These are phyloP conservation scores for Scedosporium minutisporum DNA, from an alignment of 2,329 filamentous ascomycete genomes.

Conservation along the genomic window DNA sequence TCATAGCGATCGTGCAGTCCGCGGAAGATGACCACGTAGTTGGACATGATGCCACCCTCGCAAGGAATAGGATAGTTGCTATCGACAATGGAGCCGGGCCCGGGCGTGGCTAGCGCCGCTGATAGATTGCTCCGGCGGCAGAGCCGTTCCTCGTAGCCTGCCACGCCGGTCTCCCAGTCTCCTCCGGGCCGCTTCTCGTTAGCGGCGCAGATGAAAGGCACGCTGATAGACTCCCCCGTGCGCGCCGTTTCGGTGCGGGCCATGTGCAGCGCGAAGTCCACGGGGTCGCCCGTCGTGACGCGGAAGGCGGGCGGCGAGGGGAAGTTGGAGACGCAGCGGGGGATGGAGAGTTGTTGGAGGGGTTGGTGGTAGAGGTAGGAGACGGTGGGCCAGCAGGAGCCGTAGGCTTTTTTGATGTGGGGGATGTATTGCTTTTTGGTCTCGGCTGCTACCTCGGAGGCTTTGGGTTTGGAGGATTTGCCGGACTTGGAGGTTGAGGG, in stretches of 20 bases:
- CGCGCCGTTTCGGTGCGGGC: constrained; percentile 26
- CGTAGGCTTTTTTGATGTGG: constrained; percentile 47
- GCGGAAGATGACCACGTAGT: constrained; percentile 63
- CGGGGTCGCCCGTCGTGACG: constrained; percentile 48
- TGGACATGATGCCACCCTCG: constrained; percentile 60
- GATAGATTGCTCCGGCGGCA: constrained; percentile 67
- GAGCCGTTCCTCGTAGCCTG: constrained; percentile 52
- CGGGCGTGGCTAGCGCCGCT: constrained; percentile 55
- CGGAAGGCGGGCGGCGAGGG: constrained; percentile 35
- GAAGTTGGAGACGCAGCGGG: constrained; percentile 22
- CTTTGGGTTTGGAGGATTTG: constrained; percentile 5
- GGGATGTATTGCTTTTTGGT: constrained; percentile 64
- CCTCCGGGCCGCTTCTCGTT: constrained; percentile 69
- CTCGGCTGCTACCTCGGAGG: constrained; percentile 55
- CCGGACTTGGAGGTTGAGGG: constrained; percentile 4
- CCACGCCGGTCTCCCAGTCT: constrained; percentile 62
- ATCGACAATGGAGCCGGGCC: constrained; percentile 31
- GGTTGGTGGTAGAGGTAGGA: constrained; percentile 50
- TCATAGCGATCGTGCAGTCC: constrained; percentile 59
- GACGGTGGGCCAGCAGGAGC: constrained; percentile 41
- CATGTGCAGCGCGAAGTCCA: constrained; percentile 52
- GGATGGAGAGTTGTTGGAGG: constrained; percentile 34
- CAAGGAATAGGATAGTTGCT: constrained; percentile 58
- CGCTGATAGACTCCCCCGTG: constrained; percentile 26
- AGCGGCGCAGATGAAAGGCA: constrained; percentile 63